Evolutionary conservation across 352 stramenopile species (phyloP).

Genomic region (Phytophthora citrophthora): DNA sequence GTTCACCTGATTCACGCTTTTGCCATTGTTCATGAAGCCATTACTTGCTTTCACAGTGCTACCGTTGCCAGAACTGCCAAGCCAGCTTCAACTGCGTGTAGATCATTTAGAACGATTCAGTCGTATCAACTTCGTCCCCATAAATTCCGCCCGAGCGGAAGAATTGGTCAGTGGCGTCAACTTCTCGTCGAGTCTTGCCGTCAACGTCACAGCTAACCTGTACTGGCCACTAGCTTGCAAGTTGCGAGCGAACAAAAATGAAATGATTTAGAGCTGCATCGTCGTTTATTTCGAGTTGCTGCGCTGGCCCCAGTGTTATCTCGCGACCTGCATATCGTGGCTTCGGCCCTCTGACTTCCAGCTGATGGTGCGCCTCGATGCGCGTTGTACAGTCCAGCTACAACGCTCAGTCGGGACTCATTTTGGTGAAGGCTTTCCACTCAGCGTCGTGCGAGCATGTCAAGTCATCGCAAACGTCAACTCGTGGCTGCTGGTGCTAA

Average conservation of each 20-base stretch:
- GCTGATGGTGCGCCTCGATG: no score
- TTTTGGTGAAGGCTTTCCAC: slow-evolving; percentile 18
- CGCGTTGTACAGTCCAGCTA: background rate
- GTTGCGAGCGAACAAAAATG: background rate
- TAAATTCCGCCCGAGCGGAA: background rate
- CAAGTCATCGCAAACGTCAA: slow-evolving; percentile 19
- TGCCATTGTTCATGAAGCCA: background rate
- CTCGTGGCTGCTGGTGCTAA: no score
- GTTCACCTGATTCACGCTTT: no score
- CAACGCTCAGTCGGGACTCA: background rate
- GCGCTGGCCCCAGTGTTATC: slow-evolving; percentile 15
- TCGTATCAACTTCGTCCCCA: background rate
- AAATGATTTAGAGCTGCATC: background rate
- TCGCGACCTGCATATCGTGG: background rate
- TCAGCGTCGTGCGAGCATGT: slow-evolving; percentile 4
- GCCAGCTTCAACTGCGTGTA: background rate
- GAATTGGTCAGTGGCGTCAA: background rate
- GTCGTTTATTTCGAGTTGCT: slow-evolving; percentile 3
- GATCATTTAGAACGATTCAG: no score
- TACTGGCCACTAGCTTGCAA: background rate
- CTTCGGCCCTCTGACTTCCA: no score
- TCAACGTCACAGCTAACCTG: background rate
- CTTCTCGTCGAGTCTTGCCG: background rate
- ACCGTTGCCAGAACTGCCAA: background rate
- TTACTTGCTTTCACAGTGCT: background rate